Percentiles rank a stretch among this genome's conserved stretches.
phyloP scores from a whole-genome alignment of 208 protist genomes.

The Trypanosoma platydactyli region DNA sequence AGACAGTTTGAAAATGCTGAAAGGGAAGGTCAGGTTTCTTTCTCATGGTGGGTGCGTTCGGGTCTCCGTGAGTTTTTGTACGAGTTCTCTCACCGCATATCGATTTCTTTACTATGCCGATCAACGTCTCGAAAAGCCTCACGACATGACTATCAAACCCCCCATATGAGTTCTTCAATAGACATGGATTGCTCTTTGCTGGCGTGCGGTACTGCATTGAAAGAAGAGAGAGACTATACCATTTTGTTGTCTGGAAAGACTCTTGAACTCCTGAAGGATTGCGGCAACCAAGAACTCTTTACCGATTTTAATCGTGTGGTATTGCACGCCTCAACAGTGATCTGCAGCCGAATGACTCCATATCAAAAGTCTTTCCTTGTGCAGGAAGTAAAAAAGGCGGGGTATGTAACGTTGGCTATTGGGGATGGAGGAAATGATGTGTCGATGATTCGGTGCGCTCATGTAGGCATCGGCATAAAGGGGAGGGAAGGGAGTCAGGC shows the following conservation, averaged over 20 bases:
- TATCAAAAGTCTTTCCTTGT: conserved; percentile 72
- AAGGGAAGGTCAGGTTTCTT: conserved; percentile 12
- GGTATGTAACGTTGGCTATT: conserved; percentile 83
- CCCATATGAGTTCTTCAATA: too few relatives aligned
- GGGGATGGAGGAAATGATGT: conserved; percentile 96
- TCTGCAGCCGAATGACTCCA: conserved; percentile 74
- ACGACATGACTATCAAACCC: too few relatives aligned
- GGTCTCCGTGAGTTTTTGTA: conserved; percentile 53
- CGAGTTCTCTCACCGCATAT: conserved; percentile 41
- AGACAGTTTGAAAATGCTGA: conserved; percentile 37
- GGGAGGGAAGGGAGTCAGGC: conserved; percentile 92
- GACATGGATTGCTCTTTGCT: neutral
- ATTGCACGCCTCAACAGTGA: conserved; percentile 54
- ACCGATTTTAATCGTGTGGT: conserved; percentile 47
- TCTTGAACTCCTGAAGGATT: conserved; percentile 43
- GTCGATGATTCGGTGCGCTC: conserved; percentile 92
- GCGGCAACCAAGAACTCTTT: conserved; percentile 38
- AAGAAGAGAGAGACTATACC: conserved; percentile 22
- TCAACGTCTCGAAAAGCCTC: too few relatives aligned
- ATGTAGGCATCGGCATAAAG: conserved; percentile 89
- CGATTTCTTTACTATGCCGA: neutral
- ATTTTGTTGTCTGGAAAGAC: conserved; percentile 63
- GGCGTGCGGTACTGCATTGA: neutral
- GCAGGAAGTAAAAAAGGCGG: conserved; percentile 48
- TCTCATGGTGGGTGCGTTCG: conserved; percentile 36